Conservation (phyloP, 1,284 basidiomycete genomes). For the Afroboletus lepidellus region DNA sequence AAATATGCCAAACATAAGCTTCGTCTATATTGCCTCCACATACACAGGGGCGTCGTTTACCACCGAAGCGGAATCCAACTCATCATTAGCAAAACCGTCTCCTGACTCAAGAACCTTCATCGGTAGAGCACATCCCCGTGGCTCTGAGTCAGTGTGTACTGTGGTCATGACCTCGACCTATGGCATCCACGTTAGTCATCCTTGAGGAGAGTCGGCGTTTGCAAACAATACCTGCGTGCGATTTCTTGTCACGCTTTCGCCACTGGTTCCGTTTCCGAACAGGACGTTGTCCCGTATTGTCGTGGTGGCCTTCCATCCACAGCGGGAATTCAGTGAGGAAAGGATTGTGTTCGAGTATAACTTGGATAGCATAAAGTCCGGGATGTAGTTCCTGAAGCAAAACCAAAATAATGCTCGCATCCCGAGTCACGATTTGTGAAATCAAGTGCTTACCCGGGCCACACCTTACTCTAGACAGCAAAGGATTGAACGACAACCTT, state of each 20-base stretch:
- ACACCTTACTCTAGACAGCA: conserved; percentile 2
- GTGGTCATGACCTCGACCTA: background rate
- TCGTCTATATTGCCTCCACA: background rate
- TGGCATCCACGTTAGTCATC: background rate
- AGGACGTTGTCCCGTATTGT: background rate
- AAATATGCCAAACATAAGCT: background rate
- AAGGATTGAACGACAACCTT: background rate
- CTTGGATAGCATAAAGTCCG: conserved; percentile 52
- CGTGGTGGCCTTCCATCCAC: conserved; percentile 12
- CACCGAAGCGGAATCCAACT: background rate
- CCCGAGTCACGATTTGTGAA: background rate
- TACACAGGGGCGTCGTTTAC: background rate
- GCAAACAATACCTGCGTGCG: background rate
- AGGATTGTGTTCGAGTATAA: conserved; percentile 58
- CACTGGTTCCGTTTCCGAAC: background rate
- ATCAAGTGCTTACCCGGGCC: background rate
- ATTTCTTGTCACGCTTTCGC: background rate
- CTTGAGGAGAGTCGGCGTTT: background rate
- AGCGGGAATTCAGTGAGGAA: conserved; percentile 52
- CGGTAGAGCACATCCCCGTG: background rate
- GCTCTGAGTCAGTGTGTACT: background rate
- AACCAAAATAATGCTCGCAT: background rate
- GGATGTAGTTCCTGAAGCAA: conserved; percentile 45
- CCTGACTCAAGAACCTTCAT: background rate
- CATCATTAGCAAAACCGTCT: background rate